Evolutionary conservation across 768 basidiomycete species (phyloP).

Genomic region (Termitomyces sp.): DNA sequence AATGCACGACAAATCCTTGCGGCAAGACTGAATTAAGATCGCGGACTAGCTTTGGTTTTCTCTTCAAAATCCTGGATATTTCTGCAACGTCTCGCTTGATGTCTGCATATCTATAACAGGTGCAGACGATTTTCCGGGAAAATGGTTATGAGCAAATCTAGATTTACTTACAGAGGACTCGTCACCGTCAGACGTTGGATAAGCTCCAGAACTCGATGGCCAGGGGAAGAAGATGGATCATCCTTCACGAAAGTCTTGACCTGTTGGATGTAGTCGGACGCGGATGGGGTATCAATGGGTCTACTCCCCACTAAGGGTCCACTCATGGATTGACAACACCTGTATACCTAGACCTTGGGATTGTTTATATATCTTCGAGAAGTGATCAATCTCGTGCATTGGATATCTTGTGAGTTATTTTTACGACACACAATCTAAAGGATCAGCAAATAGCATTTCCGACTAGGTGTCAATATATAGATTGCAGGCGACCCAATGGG

Average conservation of each 20-base stretch:
- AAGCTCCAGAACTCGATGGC: background rate
- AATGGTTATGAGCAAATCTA: background rate
- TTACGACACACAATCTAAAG: background rate
- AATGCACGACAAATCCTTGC: constrained; percentile 3
- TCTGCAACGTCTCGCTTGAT: background rate
- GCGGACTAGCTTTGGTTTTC: constrained; percentile 3
- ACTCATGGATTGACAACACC: background rate
- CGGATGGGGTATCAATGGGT: constrained; percentile 4
- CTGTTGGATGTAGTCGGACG: background rate
- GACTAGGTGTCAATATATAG: background rate
- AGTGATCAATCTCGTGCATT: background rate
- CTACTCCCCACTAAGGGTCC: background rate
- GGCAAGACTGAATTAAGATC: constrained; percentile 10
- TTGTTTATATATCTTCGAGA: constrained; percentile 1
- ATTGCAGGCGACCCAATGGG: too few relatives aligned
- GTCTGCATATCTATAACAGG: background rate
- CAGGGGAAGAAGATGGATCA: background rate
- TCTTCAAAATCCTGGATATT: background rate
- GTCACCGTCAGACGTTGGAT: background rate
- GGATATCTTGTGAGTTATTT: background rate
- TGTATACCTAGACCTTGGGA: background rate
- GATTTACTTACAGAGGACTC: background rate
- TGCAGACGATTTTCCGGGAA: background rate
- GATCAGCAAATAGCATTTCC: background rate
- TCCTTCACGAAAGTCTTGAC: background rate